These are phyloP conservation scores for Akanthomyces uredinophilus DNA, from an alignment of 2,329 filamentous ascomycete genomes.

Conservation along the genomic window DNA sequence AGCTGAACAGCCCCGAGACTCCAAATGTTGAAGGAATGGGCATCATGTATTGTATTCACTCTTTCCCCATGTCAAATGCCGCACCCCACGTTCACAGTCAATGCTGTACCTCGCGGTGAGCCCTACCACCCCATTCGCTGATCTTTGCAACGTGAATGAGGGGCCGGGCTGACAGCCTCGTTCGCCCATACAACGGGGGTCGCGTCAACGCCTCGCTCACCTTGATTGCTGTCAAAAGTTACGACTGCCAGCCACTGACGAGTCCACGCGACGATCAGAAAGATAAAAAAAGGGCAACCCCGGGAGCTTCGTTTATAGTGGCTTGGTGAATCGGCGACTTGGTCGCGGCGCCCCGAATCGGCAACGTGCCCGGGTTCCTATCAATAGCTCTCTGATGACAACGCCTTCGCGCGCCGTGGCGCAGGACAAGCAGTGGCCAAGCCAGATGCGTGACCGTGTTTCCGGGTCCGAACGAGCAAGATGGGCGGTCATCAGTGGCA, in stretches of 20 bases:
- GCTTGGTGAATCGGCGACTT: not conserved
- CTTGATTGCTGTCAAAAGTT: not conserved
- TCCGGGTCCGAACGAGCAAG: not conserved
- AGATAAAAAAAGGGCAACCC: too few species aligned
- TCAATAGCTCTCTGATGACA: not conserved
- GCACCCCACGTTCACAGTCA: not conserved
- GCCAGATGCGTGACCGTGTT: not conserved
- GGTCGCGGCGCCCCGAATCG: not conserved
- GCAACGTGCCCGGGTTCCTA: not conserved
- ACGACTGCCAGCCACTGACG: not conserved
- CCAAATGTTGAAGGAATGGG: not conserved
- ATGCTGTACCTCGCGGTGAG: not conserved
- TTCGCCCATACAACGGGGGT: not conserved
- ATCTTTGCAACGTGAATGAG: not conserved
- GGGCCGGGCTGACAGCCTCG: constrained; percentile 2
- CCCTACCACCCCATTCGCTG: not conserved
- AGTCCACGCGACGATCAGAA: not conserved
- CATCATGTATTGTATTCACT: not conserved
- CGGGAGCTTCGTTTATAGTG: not conserved
- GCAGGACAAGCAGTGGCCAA: not conserved
- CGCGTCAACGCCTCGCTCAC: not conserved
- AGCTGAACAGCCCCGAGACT: not conserved
- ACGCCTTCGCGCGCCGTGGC: not conserved
- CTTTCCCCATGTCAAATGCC: not conserved
- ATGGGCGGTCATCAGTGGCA: constrained; percentile 4